Conservation (phyloP, 164 flowering plant species). For the Vitis vinifera region ASM3070453v1 NC_081808.1:6662001-6662500, state of each 20-base stretch:
- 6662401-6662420: slow-evolving; percentile 50
- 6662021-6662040: slow-evolving; percentile 79
- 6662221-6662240: slow-evolving; percentile 65
- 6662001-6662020: slow-evolving; percentile 79
- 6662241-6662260: slow-evolving; percentile 71
- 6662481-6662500: slow-evolving; percentile 71
- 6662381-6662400: slow-evolving; percentile 61
- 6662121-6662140: slow-evolving; percentile 85
- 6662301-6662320: slow-evolving; percentile 61
- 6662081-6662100: slow-evolving; percentile 64
- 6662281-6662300: slow-evolving; percentile 82
- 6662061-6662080: slow-evolving; percentile 62
- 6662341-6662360: slow-evolving; percentile 88
- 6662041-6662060: slow-evolving; percentile 77
- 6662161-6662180: slow-evolving; percentile 68
- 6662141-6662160: slow-evolving; percentile 94
- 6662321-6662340: slow-evolving; percentile 69
- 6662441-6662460: slow-evolving; percentile 61
- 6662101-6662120: slow-evolving; percentile 55
- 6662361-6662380: slow-evolving; percentile 74
- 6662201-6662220: slow-evolving; percentile 57
- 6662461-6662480: slow-evolving; percentile 63
- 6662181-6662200: slow-evolving; percentile 76
- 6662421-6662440: slow-evolving; percentile 40
- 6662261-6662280: slow-evolving; percentile 75